These are phyloP conservation scores for Mycena capillaripes DNA, from an alignment of 768 basidiomycete genomes.

Conservation along the genomic window DNA sequence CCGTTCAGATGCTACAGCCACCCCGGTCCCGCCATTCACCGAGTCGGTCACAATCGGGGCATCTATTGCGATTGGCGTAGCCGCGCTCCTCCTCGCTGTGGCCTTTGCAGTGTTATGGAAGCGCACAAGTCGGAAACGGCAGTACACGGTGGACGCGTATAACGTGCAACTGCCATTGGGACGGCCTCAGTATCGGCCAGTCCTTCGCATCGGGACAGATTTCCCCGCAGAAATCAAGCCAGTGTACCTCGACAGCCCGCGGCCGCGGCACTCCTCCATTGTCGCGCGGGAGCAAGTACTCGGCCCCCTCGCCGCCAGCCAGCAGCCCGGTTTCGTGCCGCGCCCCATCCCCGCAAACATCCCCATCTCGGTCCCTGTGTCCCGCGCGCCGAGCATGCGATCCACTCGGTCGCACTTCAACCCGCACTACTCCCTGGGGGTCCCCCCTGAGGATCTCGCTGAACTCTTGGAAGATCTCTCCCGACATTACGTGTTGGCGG, in stretches of 20 bases:
- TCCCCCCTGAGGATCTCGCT: slow-evolving; percentile 17
- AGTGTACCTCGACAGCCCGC: slow-evolving; percentile 21
- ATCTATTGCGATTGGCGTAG: slow-evolving; percentile 1
- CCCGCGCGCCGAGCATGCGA: slow-evolving; percentile 4
- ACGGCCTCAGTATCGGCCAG: background rate
- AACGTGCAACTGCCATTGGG: no score
- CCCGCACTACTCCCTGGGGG: background rate
- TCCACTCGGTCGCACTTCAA: background rate
- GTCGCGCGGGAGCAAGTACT: background rate
- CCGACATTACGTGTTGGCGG: slow-evolving; percentile 17
- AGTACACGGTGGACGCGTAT: no score
- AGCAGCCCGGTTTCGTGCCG: slow-evolving; percentile 13
- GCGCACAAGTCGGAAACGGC: background rate
- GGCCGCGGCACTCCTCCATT: background rate
- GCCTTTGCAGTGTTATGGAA: background rate
- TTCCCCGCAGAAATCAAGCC: slow-evolving; percentile 16
- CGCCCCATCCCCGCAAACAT: slow-evolving; percentile 17
- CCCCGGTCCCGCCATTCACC: background rate
- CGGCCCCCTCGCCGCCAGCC: slow-evolving; percentile 15
- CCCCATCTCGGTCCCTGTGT: slow-evolving; percentile 11
- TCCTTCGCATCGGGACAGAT: background rate
- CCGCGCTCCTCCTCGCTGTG: background rate
- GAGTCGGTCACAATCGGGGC: background rate
- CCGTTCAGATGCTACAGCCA: background rate
- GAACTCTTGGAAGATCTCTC: slow-evolving; percentile 21